These are phyloP conservation scores for Lachancea cidri DNA, from an alignment of 805 yeast genomes.

Conservation along the genomic window DNA sequence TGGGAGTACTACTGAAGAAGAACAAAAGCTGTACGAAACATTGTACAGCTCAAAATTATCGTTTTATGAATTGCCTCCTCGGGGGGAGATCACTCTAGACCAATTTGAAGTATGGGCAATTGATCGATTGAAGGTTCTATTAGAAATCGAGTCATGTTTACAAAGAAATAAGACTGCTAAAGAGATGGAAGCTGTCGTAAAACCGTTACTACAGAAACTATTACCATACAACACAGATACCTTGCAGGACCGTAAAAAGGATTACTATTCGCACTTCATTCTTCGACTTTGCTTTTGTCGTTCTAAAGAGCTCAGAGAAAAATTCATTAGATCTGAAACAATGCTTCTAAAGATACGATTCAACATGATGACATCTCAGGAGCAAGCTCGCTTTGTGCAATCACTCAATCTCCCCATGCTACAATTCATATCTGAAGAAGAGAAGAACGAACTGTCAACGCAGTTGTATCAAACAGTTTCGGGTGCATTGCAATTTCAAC, in stretches of 20 bases:
- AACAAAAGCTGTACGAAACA: slow-evolving; percentile 32
- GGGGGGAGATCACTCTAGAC: slow-evolving; percentile 81
- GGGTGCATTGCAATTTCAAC: slow-evolving; percentile 30
- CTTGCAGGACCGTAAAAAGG: slow-evolving; percentile 69
- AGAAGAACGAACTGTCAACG: slow-evolving; percentile 45
- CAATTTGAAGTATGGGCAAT: slow-evolving; percentile 96
- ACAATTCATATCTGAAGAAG: slow-evolving; percentile 56
- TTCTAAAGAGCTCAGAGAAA: slow-evolving; percentile 70
- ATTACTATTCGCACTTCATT: slow-evolving; percentile 87
- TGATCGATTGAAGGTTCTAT: slow-evolving; percentile 75
- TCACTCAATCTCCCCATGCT: slow-evolving; percentile 62
- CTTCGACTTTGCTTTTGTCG: slow-evolving; percentile 86
- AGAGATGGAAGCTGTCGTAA: slow-evolving; percentile 61
- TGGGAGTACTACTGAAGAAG: slow-evolving; percentile 24
- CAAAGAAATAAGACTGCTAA: slow-evolving; percentile 57
- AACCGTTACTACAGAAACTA: slow-evolving; percentile 57
- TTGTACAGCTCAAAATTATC: slow-evolving; percentile 60
- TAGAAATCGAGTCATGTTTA: slow-evolving; percentile 75
- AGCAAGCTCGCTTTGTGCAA: slow-evolving; percentile 67
- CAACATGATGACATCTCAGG: slow-evolving; percentile 53
- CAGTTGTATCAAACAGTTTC: slow-evolving; percentile 54
- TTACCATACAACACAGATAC: slow-evolving; percentile 51
- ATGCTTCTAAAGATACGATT: slow-evolving; percentile 70
- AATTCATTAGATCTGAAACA: slow-evolving; percentile 75
- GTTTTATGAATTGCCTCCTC: slow-evolving; percentile 73